These are phyloP conservation scores for Cryphonectria radicalis DNA, from an alignment of 2,329 filamentous ascomycete genomes.

Conservation along the genomic window DNA sequence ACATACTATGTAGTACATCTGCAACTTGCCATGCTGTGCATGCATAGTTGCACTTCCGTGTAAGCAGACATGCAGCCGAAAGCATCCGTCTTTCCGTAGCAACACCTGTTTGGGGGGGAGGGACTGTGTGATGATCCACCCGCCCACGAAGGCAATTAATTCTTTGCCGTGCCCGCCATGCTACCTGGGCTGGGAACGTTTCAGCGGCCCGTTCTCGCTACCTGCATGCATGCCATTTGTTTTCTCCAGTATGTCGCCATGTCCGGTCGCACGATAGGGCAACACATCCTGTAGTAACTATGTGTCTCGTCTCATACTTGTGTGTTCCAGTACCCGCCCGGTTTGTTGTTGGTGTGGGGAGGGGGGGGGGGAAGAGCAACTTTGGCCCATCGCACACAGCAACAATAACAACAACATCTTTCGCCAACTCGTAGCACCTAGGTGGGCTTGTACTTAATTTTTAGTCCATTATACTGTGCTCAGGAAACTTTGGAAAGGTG, in stretches of 20 bases:
- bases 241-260: background rate
- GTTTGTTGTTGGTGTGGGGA: background rate
- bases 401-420: too few species aligned
- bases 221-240: background rate
- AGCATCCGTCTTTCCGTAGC: background rate
- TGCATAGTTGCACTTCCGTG: background rate
- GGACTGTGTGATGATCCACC: background rate
- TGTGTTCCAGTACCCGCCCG: background rate
- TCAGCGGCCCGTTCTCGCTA: background rate
- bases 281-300: background rate
- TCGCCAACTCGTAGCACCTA: background rate
- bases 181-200: background rate
- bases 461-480: background rate
- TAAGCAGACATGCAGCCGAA: background rate
- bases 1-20: background rate
- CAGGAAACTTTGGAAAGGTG: background rate
- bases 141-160: background rate
- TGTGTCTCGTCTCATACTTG: background rate
- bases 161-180: background rate
- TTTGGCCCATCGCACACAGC: background rate
- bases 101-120: background rate
- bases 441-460: background rate
- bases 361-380: too few species aligned
- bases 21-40: background rate
- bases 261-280: slow-evolving; percentile 3